Evolutionary conservation across 176 grass and related monocot genomes (phyloP).

Genomic region (Lolium perenne): DNA sequence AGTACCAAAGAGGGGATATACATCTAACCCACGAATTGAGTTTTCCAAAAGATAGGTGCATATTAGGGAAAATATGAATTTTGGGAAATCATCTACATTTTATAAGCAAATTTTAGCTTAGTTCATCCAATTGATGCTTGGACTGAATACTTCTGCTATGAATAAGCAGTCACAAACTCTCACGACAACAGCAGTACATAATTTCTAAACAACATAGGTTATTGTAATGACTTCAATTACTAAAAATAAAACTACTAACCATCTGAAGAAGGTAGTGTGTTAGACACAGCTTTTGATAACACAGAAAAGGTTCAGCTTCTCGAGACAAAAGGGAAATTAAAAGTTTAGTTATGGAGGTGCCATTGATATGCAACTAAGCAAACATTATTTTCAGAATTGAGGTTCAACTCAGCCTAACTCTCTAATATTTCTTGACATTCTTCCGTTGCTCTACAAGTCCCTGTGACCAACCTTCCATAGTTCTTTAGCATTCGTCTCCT

Average conservation of each 20-base stretch:
- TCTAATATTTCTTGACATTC: too few species aligned
- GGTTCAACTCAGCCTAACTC: too few species aligned
- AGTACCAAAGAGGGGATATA: neutral
- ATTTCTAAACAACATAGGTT: neutral
- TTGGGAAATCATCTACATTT: neutral
- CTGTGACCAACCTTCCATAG: too few species aligned
- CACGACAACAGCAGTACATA: neutral
- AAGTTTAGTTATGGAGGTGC: too few species aligned
- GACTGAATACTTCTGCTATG: neutral
- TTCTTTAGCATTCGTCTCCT: too few species aligned
- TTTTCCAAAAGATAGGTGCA: neutral
- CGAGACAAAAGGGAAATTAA: too few species aligned
- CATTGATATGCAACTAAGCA: too few species aligned
- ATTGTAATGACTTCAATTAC: neutral
- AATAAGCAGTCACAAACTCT: neutral
- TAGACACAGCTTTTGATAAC: too few species aligned
- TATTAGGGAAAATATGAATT: neutral
- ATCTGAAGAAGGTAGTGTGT: too few species aligned
- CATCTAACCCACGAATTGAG: neutral
- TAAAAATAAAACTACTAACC: neutral
- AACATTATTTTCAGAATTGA: too few species aligned
- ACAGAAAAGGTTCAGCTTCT: too few species aligned
- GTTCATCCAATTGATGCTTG: neutral
- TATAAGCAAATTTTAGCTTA: neutral
- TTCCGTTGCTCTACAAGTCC: too few species aligned